These are phyloP conservation scores for Cryptosporidium ubiquitum DNA, from an alignment of 169 alveolate genomes.

Conservation along the genomic window DNA sequence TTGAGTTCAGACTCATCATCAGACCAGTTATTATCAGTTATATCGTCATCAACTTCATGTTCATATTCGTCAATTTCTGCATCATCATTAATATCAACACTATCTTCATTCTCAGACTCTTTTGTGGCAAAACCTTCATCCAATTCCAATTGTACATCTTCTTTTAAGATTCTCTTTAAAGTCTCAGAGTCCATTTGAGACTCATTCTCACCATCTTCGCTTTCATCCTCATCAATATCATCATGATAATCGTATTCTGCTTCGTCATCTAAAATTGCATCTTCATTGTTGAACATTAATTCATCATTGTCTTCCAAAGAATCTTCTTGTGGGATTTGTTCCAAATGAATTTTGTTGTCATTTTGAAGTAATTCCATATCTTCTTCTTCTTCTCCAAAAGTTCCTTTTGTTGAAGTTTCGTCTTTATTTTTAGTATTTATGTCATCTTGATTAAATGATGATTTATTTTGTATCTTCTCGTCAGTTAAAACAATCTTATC, in stretches of 20 bases:
- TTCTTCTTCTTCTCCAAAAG: slow-evolving; percentile 28
- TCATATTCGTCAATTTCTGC: slow-evolving; percentile 38
- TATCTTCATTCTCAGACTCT: slow-evolving; percentile 8
- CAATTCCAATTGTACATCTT: slow-evolving; percentile 24
- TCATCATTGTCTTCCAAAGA: slow-evolving; percentile 1
- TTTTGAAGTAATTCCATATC: neutral
- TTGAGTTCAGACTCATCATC: slow-evolving; percentile 49
- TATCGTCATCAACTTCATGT: slow-evolving; percentile 32
- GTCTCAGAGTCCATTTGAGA: neutral
- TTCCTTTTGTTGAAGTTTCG: neutral
- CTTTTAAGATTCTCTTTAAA: slow-evolving; percentile 13
- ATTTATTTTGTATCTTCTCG: neutral
- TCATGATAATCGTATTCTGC: neutral
- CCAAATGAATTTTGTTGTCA: neutral
- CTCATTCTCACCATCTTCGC: slow-evolving; percentile 28
- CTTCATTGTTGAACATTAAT: neutral
- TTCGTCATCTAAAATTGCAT: neutral
- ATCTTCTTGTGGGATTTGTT: neutral
- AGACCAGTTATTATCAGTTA: slow-evolving; percentile 53
- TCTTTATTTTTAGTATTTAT: neutral
- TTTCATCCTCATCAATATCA: slow-evolving; percentile 1
- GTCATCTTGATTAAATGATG: neutral
- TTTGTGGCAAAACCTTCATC: slow-evolving; percentile 55
- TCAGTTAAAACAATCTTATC: neutral
- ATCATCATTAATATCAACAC: slow-evolving; percentile 23